Evolutionary conservation across 2,329 filamentous ascomycete species (phyloP).

Genomic region (Trematosphaeria pertusa): DNA sequence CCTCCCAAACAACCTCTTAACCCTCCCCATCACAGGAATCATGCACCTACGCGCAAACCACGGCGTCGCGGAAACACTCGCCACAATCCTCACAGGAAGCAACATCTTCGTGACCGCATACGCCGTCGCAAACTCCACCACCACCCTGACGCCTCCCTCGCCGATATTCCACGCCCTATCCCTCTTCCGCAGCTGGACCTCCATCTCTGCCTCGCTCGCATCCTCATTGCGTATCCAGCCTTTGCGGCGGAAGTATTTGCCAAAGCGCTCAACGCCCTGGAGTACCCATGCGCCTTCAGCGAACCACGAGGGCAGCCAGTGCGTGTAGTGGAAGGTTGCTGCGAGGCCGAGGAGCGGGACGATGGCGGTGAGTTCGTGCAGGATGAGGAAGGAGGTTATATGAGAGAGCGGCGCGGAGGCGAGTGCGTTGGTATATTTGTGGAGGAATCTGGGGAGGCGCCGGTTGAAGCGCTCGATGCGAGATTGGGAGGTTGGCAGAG

Average conservation of each 20-base stretch:
- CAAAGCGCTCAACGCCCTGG: conserved; percentile 75
- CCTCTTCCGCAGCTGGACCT: conserved; percentile 39
- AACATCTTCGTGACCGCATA: conserved; percentile 90
- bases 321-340: conserved; percentile 78
- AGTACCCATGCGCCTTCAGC: conserved; percentile 61
- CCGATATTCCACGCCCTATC: conserved; percentile 49
- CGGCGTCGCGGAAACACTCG: conserved; percentile 88
- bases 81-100: conserved; percentile 75
- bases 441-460: conserved; percentile 68
- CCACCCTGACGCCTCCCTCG: conserved; percentile 59
- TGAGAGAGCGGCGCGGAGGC: conserved; percentile 81
- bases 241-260: conserved; percentile 77
- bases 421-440: conserved; percentile 72
- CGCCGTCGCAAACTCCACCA: conserved; percentile 79
- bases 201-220: conserved; percentile 53
- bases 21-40: conserved; percentile 33
- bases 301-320: conserved; percentile 70
- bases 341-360: conserved; percentile 79
- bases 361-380: conserved; percentile 92
- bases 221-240: conserved; percentile 74
- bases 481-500: conserved; percentile 31
- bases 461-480: conserved; percentile 46
- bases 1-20: conserved; percentile 50
- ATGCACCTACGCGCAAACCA: conserved; percentile 73
- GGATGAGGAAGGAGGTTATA: conserved; percentile 81